Evolutionary conservation across 2,329 filamentous ascomycete genomes (phyloP), one percentile per base, ranked within the genome.

Genomic region (Phialocephala subalpina): DNA sequence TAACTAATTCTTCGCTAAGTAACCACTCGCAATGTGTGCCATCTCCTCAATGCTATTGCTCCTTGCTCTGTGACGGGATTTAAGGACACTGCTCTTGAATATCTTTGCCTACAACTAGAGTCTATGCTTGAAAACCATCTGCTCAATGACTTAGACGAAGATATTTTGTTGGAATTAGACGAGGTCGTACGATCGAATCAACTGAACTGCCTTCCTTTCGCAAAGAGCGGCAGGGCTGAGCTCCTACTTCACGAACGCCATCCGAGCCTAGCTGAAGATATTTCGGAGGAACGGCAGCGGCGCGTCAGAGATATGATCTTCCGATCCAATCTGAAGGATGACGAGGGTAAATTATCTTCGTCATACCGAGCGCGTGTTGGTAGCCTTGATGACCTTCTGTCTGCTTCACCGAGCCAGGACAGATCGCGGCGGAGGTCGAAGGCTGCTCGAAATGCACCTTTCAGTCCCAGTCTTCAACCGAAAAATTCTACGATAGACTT

Each of bases 91-190:
- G 92, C 92, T 0, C 82, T 98, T 35, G 93, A 97, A 77, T 99
- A 97, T 75, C 88, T 97, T 25, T 97, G 94, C 73, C 82, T 97
- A 53, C 97, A 97, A 74, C 83, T 98, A 64, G 96, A 99, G 78
- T 88, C 90, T 7, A 93, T 98, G 85, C 87, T 99, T 59, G 94
- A 97, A 74, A 97, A 97, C 69, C 91, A 93, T 72, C 84, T 95
- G 18, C 84, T 99, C 2, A 92, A 97, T 70, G 91, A 93, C 64
- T 85, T 99, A 18, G 94, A 98, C 62, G 88, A 92, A 49, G 91
- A 97, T 66, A 80, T 98, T n/a, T 80, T 97, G 18, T 73, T 86
- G 2, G 93, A 97, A 62, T 84, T 99, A 2, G 93, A 97, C 75
- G 83, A 86, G 58, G 86, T 93, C 12, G 93, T 97, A 16, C 90